These are phyloP conservation scores for Hyphopichia homilentoma DNA, from an alignment of 805 yeast genomes.

Conservation along the genomic window DNA sequence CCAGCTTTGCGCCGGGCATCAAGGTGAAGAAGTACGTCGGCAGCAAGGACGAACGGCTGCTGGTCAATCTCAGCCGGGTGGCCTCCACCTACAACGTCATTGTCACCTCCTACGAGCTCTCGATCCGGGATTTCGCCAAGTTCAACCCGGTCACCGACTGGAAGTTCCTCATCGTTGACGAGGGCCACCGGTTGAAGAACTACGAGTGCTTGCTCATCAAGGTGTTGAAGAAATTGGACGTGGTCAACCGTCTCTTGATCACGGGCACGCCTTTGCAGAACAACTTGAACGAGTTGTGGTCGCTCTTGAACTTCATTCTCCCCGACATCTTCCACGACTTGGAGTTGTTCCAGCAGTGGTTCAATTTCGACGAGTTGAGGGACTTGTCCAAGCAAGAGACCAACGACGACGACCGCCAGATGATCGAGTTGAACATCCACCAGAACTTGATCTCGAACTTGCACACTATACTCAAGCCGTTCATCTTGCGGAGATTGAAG, in stretches of 20 bases:
- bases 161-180: conserved; percentile 89
- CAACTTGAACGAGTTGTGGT: conserved; percentile 88
- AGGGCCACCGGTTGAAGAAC: conserved; percentile 91
- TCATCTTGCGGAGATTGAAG: conserved; percentile 77
- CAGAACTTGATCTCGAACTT: conserved; percentile 63
- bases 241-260: conserved; percentile 69
- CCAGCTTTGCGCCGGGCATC: conserved; percentile 67
- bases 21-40: conserved; percentile 66
- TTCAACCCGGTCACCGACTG: conserved; percentile 52
- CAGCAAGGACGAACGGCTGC: conserved; percentile 54
- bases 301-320: conserved; percentile 80
- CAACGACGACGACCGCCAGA: conserved; percentile 34
- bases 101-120: conserved; percentile 78
- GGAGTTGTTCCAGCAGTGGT: conserved; percentile 90
- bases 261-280: conserved; percentile 98
- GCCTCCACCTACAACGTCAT: conserved; percentile 46
- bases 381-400: conserved; percentile 18
- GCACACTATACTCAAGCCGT: conserved; percentile 87
- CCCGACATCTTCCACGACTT: conserved; percentile 93
- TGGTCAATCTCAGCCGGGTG: conserved; percentile 35
- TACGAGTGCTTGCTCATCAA: conserved; percentile 71
- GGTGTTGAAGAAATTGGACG: conserved; percentile 63
- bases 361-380: conserved; percentile 68
- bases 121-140: conserved; percentile 61
- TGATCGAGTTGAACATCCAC: conserved; percentile 54